Evolutionary conservation across 2,329 filamentous ascomycete species (phyloP).

Genomic region (Davidsoniella virescens): DNA sequence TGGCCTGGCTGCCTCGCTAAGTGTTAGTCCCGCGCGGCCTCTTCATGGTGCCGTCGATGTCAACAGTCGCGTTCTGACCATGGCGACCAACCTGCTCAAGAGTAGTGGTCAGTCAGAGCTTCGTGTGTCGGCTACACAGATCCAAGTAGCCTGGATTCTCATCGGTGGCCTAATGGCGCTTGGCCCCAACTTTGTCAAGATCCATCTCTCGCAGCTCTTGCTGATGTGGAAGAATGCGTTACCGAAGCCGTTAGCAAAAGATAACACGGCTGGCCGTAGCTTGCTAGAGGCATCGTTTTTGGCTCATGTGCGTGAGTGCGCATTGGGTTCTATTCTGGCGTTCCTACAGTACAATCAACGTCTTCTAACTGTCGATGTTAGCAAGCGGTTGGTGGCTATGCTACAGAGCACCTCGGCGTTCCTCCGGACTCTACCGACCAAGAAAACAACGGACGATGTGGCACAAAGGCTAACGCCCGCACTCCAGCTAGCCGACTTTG

Average conservation of each 20-base stretch:
- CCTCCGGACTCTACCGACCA: slow-evolving; percentile 64
- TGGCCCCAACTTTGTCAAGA: slow-evolving; percentile 96
- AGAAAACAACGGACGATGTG: slow-evolving; percentile 76
- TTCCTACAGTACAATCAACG: slow-evolving; percentile 90
- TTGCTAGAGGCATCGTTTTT: slow-evolving; percentile 83
- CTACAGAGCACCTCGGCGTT: slow-evolving; percentile 88
- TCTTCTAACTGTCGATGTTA: slow-evolving; percentile 82
- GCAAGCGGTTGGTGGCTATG: slow-evolving; percentile 83
- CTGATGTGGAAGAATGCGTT: slow-evolving; percentile 95
- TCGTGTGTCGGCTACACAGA: slow-evolving; percentile 79
- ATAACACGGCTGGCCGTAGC: slow-evolving; percentile 71
- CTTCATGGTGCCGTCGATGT: slow-evolving; percentile 92
- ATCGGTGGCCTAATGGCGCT: slow-evolving; percentile 94
- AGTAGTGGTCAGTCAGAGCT: slow-evolving; percentile 83
- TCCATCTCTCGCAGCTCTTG: slow-evolving; percentile 84
- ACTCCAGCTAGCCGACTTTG: slow-evolving; percentile 75
- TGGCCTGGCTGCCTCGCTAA: slow-evolving; percentile 77
- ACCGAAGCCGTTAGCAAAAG: slow-evolving; percentile 83
- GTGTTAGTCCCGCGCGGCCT: slow-evolving; percentile 73
- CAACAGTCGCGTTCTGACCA: slow-evolving; percentile 76
- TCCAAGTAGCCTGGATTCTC: slow-evolving; percentile 94
- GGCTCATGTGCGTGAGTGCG: slow-evolving; percentile 87
- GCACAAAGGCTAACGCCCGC: slow-evolving; percentile 69
- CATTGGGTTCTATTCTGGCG: slow-evolving; percentile 74
- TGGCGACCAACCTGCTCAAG: slow-evolving; percentile 84